phyloP scores from a whole-genome alignment of 208 protist genomes.

The Trypanosoma conorhini region DNA sequence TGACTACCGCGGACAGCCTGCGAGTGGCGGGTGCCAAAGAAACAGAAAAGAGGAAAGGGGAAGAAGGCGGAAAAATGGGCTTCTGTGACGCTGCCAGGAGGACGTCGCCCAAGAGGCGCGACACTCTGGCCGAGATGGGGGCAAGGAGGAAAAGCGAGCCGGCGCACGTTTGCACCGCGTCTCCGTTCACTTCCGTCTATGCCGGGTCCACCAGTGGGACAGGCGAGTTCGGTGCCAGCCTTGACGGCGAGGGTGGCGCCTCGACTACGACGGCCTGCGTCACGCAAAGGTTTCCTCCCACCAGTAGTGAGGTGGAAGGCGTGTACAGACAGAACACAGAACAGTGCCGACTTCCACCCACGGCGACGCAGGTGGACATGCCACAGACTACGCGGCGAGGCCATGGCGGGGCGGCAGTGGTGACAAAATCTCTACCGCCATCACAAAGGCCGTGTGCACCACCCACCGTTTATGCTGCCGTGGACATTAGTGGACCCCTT shows the following conservation, averaged over 20 bases:
- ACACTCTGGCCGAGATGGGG: background rate
- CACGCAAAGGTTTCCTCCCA: constrained; percentile 8
- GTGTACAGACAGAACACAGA: background rate
- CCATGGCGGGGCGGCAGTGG: background rate
- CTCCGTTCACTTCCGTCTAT: background rate
- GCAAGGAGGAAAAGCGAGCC: background rate
- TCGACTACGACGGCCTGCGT: background rate
- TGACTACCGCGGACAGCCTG: background rate
- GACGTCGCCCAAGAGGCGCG: background rate
- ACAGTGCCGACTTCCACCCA: background rate
- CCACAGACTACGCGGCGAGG: background rate
- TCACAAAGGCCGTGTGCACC: background rate
- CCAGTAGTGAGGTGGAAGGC: background rate
- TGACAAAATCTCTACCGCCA: background rate
- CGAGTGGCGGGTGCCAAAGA: background rate
- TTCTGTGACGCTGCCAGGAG: background rate
- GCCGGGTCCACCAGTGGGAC: background rate
- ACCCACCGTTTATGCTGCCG: background rate
- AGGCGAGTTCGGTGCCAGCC: background rate
- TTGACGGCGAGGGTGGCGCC: background rate
- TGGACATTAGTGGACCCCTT: constrained; percentile 19
- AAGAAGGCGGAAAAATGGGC: background rate
- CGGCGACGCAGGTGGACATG: background rate
- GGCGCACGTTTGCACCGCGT: background rate
- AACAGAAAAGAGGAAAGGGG: background rate